Evolutionary conservation across 2,329 filamentous ascomycete genomes (phyloP), one percentile per base, ranked within the genome.

Genomic region (Phaeosphaeria sp.): DNA sequence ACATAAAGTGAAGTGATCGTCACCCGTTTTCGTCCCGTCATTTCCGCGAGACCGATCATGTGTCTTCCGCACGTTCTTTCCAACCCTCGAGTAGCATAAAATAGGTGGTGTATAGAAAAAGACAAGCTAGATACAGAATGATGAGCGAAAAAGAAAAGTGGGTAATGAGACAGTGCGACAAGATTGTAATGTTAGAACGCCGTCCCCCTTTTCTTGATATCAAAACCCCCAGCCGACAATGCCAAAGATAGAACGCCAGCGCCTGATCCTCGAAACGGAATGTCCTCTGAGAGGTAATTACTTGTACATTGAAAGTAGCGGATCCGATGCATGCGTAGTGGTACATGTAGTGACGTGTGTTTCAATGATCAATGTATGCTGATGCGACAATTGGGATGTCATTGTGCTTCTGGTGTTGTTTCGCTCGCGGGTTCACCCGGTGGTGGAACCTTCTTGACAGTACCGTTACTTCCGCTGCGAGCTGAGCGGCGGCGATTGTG

Each of bases 391-490:
- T 60, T 47, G 43, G 53, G 43, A 55, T 57, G 55, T 58, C 57
- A 52, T 39, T 62, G 55, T 56, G 46, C 53, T 52, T 47, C 36
- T 47, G 51, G 52, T 42, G 50, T 57, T 36, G 44, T 48, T 59
- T 47, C 25, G 50, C 55, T 21, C 43, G 43, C 43, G 52, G 66
- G 52, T 11, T 66, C 59, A 30, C 52, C 69, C 25, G 65, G 62
- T 49, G 72, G 68, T 27, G 73, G 72, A 15, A 82, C 72, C 65
- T 82, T 82, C 68, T 83, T 82, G 65, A 83, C 80, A 7, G 81
- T 83, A 30, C 81, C 80, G 61, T 79, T 81, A 66, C 81, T 83
- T 22, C 80, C 81, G 62, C 80, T 83, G 36, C 81, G 75, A 11
- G 73, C 76, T 39, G 78, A 77, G 75, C 80, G 66, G 65, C 79